Base-by-base conservation (phyloP, 2,329 filamentous ascomycete species). In the Gaeumannomyces sp. region DNA sequence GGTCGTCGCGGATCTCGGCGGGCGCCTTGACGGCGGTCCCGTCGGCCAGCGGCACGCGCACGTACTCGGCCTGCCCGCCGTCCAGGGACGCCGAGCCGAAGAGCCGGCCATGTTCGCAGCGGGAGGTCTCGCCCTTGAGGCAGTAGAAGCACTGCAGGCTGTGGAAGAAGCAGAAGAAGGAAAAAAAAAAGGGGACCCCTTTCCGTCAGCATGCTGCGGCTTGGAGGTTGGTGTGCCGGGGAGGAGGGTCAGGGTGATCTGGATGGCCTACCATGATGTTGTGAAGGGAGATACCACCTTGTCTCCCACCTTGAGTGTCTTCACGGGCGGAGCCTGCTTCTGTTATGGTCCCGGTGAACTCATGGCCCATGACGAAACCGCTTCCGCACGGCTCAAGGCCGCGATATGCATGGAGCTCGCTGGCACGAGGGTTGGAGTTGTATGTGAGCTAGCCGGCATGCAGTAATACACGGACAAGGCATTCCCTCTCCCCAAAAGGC, bases 271-370 rank as follows among this genome's bases (percentile, higher is more conserved):
- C 86, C 91, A 94, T 22, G 89, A 92, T 38, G 85, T 82, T 29
- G 92, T 97, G 75, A 97, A 97, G 0, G 93, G 92, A 29, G 89
- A 85, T 27, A 97, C 91, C 38, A 97, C 82, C 70, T 86, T 85
- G 75, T 97, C 93, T 6, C 92, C 93, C 63, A 89, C 80, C 68
- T 86, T 79, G 68, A 96, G 80, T 0, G 82, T 85, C 70, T 84
- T 88, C 60, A 97, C 91, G 2, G n/a, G 79, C 82, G 22, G 82
- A 78, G 0, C 93, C 93, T 59, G 83, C 79, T 67, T 90, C 85
- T 45, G 88, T 83, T 13, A 96, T 85, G 29, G 81, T 83, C 6
- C 93, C 93, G 2, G 91, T 92, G 73, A 96, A 96, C 73, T 97
- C 93, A 74, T 97, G 93, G 66, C 92, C 91, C 89, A 87, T 87